Evolutionary conservation across 345 rosid species (phyloP), one percentile per base, ranked within the genome.

Genomic region (Citropsis articulata): DNA sequence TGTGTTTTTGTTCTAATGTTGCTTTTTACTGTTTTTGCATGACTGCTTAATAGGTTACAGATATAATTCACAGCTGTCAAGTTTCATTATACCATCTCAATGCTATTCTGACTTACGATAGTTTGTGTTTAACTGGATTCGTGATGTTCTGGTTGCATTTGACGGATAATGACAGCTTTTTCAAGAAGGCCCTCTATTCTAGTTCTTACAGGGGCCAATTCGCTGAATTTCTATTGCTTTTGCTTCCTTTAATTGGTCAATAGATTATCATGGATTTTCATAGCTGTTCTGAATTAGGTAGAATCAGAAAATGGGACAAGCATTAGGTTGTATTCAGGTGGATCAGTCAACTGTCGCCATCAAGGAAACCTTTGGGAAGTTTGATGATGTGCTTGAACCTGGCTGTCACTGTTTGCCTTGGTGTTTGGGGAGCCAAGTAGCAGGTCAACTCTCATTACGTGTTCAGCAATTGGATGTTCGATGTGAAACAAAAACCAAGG

Each of bases 401-500:
- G 97, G 95, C 53, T 92, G 93, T 77, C 95, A 92, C 66, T 92
- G 93, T 78, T 75, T 92, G 81, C 97, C 97, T 18, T 92, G 97
- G 97, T 92, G 87, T 66, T 79, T 91, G 2, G 97, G 97, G 21
- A 85, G 88, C 56, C 93, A 89, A 81, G 25, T 88, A n/a, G 93
- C 93, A 73, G 95, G 97, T 71, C 86, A 79, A 27, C 91, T 92
- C 66, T 80, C 97, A 0, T 77, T 92, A 59, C 94, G 97, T 72
- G 87, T 92, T 75, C 95, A 92, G 75, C 95, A 91, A 87, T 83
- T 92, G 66, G 97, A 94, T 84, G 97, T 92, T 62, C 89, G 89
- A 55, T 92, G 97, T 45, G 98, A 94, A 88, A 94, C 98, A 45
- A 92, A 94, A 86, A 91, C 98, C 42, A 92, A 90, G 94, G 98